Base-by-base conservation (phyloP, 75 land plant species). In the Pinus taeda region DNA sequence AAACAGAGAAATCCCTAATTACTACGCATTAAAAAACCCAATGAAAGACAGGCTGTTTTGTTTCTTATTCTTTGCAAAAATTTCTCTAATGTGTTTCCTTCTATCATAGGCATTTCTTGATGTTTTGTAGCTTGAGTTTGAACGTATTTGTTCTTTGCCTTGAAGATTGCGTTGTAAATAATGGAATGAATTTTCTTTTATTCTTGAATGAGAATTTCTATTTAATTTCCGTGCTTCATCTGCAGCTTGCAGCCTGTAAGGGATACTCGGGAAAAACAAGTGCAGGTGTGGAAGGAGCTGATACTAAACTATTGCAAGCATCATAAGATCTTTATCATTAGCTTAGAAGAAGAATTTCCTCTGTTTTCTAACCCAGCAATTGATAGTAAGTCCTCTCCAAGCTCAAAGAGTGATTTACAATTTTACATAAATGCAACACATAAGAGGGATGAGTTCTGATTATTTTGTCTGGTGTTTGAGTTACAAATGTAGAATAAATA, bases 261-360 rank as follows among this genome's bases (percentile, higher is more conserved):
- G 78, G 98, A 95, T 65, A 97, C 98, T 26, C 74, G 93, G 57
- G 96, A 97, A 74, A 97, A 97, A 82, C 99, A 97, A 81, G 75
- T 97, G 20, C 93, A 97, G 74, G 83, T 97, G 12, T 97, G 99
- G 99, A 97, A 97, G 90, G 93, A 95, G 65, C 85, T 97, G 26
- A 95, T 97, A 71, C 81, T 95, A 71, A 92, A 88, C 30, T 97
- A 91, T 64, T 97, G 99, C 81, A 88, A 81, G 73, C 88, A 88
- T 29, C 89, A 89, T 69, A 95, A 90, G 62, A 77, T 89, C 45
- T 97, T 89, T 80, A 62, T 88, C 26, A 74, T 97, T 59, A 83
- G 83, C 29, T 78, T 93, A 13, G 98, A 94, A 49, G 91, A 92
- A 55, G 99, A 97, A 11, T 95, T 97, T 79, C 91, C 89, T 13